phyloP scores from a whole-genome alignment of 306 rosid species.

The Vachellia pachyceras region DNA sequence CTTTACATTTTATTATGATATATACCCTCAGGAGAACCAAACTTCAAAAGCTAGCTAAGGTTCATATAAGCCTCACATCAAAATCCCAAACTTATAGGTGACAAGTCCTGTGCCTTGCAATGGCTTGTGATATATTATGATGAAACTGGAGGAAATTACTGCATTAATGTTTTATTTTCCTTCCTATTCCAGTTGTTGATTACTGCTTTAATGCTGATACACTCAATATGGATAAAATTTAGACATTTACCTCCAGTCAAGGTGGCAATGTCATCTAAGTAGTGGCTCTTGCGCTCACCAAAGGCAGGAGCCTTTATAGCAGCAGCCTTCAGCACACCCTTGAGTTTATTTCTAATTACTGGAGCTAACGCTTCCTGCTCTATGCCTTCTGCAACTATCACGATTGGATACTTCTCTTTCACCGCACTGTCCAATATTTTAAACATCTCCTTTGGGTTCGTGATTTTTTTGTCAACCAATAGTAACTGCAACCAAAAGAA shows the following conservation, averaged over 20 bases:
- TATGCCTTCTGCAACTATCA: conserved; percentile 87
- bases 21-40: neutral
- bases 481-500: conserved; percentile 74
- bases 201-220: neutral
- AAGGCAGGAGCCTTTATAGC: conserved; percentile 96
- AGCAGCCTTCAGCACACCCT: conserved; percentile 78
- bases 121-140: neutral
- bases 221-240: conserved; percentile 4
- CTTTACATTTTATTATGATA: conserved; percentile 6
- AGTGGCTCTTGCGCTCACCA: conserved; percentile 87
- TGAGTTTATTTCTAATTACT: conserved; percentile 85
- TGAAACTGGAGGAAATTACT: conserved; percentile 12
- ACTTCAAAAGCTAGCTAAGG: neutral
- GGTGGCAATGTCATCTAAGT: conserved; percentile 90
- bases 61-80: neutral
- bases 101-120: too few relatives aligned
- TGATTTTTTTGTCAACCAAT: conserved; percentile 79
- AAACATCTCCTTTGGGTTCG: conserved; percentile 78
- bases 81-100: too few relatives aligned
- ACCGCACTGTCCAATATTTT: conserved; percentile 79
- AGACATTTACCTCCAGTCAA: conserved; percentile 84
- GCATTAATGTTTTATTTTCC: neutral
- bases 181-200: neutral
- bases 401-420: conserved; percentile 74
- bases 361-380: conserved; percentile 90